These are phyloP conservation scores for Pseudevernia furfuracea DNA, from an alignment of 495 filamentous ascomycete species.

Conservation along the genomic window DNA sequence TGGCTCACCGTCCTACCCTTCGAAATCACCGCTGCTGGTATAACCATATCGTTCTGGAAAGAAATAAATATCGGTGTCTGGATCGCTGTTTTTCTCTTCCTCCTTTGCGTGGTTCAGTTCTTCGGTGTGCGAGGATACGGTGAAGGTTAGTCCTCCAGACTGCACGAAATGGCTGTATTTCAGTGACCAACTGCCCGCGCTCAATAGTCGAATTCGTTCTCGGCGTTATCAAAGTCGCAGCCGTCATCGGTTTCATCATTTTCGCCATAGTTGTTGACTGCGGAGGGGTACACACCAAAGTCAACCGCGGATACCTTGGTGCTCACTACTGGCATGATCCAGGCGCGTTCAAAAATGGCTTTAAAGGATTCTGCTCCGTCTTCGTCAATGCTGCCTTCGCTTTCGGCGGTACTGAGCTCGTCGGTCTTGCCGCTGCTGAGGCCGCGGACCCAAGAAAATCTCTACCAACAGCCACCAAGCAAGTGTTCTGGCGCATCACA, in stretches of 20 bases:
- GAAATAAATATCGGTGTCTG: slow-evolving; percentile 51
- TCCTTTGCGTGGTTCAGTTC: slow-evolving; percentile 36
- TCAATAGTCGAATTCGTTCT: slow-evolving; percentile 39
- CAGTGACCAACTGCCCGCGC: neutral
- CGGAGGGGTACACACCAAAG: slow-evolving; percentile 52
- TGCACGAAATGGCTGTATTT: neutral
- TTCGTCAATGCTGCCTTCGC: slow-evolving; percentile 71
- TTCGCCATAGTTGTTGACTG: slow-evolving; percentile 61
- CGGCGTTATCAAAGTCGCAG: slow-evolving; percentile 44
- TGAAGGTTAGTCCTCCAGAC: slow-evolving; percentile 47
- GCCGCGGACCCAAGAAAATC: slow-evolving; percentile 55
- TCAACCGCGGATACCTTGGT: slow-evolving; percentile 47
- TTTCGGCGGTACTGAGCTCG: slow-evolving; percentile 64
- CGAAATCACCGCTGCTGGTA: slow-evolving; percentile 69
- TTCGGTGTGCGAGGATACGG: slow-evolving; percentile 63
- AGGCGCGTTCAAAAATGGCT: slow-evolving; percentile 63
- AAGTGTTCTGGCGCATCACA: slow-evolving; percentile 70
- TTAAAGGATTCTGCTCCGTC: slow-evolving; percentile 63
- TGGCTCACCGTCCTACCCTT: slow-evolving; percentile 55
- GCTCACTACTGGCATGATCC: slow-evolving; percentile 58
- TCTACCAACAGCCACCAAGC: slow-evolving; percentile 60
- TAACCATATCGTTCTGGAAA: slow-evolving; percentile 71
- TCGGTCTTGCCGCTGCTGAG: slow-evolving; percentile 67
- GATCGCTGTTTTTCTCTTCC: slow-evolving; percentile 56
- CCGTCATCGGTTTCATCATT: slow-evolving; percentile 63